A percentile compares a stretch with the other conserved stretches of the same genome.
These are phyloP conservation scores for Suillus placidus DNA, from an alignment of 768 basidiomycete species.

Conservation along the genomic window DNA sequence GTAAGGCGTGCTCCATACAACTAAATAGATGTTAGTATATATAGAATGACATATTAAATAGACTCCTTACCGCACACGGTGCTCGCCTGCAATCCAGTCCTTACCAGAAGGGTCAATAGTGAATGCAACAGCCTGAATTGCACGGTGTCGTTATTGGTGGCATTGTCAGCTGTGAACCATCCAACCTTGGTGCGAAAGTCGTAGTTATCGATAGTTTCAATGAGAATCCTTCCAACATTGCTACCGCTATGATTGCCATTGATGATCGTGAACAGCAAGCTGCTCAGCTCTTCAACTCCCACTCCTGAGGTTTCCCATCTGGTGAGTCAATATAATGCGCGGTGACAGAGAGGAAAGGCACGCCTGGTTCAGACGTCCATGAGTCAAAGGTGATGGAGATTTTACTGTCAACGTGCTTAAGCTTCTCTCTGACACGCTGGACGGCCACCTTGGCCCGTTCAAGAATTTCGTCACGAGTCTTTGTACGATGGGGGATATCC, in stretches of 20 bases:
- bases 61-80: too few relatives aligned
- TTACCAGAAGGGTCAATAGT: too few relatives aligned
- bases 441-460: not conserved
- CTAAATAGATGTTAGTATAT: not conserved
- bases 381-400: slow-evolving; percentile 19
- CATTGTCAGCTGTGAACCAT: too few relatives aligned
- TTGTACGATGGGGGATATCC: not conserved
- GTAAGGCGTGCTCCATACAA: not conserved
- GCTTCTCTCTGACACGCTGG: not conserved
- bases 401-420: not conserved
- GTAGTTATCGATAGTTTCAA: too few relatives aligned
- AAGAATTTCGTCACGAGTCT: not conserved
- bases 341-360: slow-evolving; percentile 19
- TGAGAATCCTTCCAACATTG: slow-evolving; percentile 9
- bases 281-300: slow-evolving; percentile 17
- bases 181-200: too few relatives aligned
- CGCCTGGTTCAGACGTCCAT: slow-evolving; percentile 19
- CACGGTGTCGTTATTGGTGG: too few relatives aligned
- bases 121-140: too few relatives aligned
- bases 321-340: too few relatives aligned
- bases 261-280: slow-evolving; percentile 16
- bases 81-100: too few relatives aligned
- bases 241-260: slow-evolving; percentile 13
- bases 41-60: too few relatives aligned
- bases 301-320: too few relatives aligned